These are phyloP conservation scores for Trichosanthes truncata DNA, from an alignment of 306 rosid genomes.

Conservation along the genomic window DNA sequence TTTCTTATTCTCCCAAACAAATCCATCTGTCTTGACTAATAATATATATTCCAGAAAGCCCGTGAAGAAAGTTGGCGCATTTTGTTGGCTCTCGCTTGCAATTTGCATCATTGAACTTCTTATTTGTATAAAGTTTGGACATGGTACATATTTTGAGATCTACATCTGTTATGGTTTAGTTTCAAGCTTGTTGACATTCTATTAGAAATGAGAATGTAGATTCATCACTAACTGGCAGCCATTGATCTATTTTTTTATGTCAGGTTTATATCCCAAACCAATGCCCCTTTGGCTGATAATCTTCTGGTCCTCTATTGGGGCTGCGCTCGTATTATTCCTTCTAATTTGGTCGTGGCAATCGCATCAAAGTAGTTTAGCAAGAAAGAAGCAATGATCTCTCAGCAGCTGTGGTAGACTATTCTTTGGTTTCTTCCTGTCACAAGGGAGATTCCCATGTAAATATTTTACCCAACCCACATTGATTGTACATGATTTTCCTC, in stretches of 20 bases:
- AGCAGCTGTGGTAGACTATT: constrained; percentile 27
- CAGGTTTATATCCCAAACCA: constrained; percentile 82
- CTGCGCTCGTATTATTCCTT: constrained; percentile 38
- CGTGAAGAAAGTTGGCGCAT: constrained; percentile 91
- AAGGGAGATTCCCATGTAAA: constrained; percentile 62
- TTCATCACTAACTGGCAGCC: not conserved
- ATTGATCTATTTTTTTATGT: not conserved
- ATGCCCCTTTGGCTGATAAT: constrained; percentile 84
- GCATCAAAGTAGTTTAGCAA: constrained; percentile 46
- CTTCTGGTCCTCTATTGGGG: constrained; percentile 60
- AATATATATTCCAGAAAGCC: constrained; percentile 46
- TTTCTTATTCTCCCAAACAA: not conserved
- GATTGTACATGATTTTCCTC: constrained; percentile 56
- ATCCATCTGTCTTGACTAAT: not conserved
- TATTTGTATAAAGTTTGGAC: constrained; percentile 93
- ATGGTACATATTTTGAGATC: constrained; percentile 36
- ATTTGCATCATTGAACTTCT: constrained; percentile 95
- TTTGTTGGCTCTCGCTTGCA: constrained; percentile 98
- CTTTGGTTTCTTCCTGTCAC: constrained; percentile 47
- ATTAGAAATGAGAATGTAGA: not conserved
- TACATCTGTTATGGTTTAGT: not conserved
- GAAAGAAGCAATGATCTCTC: constrained; percentile 57
- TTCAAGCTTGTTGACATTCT: not conserved
- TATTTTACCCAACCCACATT: constrained; percentile 32
- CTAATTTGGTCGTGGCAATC: constrained; percentile 72